phyloP scores from a whole-genome alignment of 805 yeast genomes.

The Lachancea mirantina region DNA sequence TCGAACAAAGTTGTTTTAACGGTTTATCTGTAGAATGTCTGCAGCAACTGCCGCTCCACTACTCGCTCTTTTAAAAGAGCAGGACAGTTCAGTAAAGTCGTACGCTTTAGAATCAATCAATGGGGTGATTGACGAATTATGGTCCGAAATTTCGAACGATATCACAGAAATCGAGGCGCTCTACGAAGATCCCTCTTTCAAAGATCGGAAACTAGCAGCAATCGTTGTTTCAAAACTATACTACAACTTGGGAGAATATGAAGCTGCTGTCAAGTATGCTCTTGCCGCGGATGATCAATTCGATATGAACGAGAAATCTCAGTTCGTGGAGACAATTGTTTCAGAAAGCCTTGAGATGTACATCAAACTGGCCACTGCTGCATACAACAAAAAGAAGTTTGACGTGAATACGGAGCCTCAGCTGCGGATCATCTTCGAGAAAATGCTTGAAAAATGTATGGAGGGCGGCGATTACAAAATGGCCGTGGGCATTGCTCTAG shows the following conservation, averaged over 20 bases:
- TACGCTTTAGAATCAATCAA: conserved; percentile 82
- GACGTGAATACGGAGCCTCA: conserved; percentile 46
- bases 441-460: conserved; percentile 78
- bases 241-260: conserved; percentile 91
- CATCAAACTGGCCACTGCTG: conserved; percentile 52
- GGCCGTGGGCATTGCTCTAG: conserved; percentile 87
- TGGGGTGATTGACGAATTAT: conserved; percentile 76
- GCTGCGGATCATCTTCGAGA: conserved; percentile 67
- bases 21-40: conserved; percentile 26
- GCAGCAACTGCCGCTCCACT: conserved; percentile 85
- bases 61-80: conserved; percentile 80
- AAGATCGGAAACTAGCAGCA: conserved; percentile 78
- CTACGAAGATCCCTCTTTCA: conserved; percentile 76
- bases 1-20: conserved; percentile 1
- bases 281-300: conserved; percentile 77
- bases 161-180: conserved; percentile 84
- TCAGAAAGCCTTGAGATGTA: conserved; percentile 87
- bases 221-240: conserved; percentile 83
- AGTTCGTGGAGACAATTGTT: conserved; percentile 87
- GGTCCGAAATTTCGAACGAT: conserved; percentile 96
- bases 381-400: conserved; percentile 33
- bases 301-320: conserved; percentile 63
- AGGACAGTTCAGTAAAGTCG: conserved; percentile 66
- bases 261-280: conserved; percentile 82
- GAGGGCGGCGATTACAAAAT: conserved; percentile 62